Evolutionary conservation across 78 protist genomes (phyloP).

Genomic region (Bodo saltans): DNA sequence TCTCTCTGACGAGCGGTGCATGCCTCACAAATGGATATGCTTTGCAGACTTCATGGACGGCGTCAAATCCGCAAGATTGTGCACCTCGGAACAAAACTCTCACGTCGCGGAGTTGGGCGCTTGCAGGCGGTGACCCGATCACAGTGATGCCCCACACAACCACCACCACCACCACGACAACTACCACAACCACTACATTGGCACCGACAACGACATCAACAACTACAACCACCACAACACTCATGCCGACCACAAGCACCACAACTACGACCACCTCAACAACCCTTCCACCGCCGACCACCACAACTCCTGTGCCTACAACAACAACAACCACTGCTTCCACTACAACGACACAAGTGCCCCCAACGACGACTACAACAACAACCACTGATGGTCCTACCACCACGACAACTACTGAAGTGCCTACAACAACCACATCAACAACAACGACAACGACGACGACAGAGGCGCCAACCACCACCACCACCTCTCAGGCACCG

Average conservation of each 20-base stretch:
- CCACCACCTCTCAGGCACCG: neutral
- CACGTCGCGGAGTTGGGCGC: neutral
- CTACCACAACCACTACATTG: neutral
- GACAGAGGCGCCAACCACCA: neutral
- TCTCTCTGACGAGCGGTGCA: neutral
- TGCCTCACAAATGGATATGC: neutral
- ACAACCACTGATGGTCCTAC: neutral
- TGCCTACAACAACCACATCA: neutral
- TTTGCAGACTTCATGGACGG: neutral
- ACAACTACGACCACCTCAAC: neutral
- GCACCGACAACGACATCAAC: neutral
- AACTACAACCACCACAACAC: neutral
- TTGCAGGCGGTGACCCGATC: neutral
- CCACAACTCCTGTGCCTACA: neutral
- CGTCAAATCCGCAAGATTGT: neutral
- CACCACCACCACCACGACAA: neutral
- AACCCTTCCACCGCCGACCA: neutral
- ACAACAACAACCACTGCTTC: neutral
- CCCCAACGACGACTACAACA: neutral
- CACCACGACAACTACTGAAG: neutral
- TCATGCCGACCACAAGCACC: neutral
- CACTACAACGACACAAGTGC: neutral
- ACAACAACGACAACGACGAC: neutral
- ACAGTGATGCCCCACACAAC: neutral
- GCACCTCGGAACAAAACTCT: neutral